Evolutionary conservation across 495 filamentous ascomycete species (phyloP).

Genomic region (Lophium mytilinum): DNA sequence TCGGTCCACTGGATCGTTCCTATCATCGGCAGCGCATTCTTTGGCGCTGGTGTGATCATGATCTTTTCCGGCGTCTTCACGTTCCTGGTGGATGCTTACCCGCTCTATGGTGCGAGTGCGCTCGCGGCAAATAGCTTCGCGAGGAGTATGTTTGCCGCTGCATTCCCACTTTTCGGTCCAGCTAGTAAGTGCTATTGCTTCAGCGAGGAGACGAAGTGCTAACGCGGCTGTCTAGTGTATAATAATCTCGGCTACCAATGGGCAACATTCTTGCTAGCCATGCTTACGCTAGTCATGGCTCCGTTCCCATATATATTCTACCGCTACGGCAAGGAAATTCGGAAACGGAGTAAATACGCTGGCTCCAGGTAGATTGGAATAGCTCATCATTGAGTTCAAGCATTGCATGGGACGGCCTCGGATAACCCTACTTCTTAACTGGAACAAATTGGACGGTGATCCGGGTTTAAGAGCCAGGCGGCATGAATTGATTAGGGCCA

Average conservation of each 20-base stretch:
- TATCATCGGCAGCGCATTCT: slow-evolving; percentile 2
- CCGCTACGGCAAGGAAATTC: slow-evolving; percentile 31
- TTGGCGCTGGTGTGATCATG: slow-evolving; percentile 10
- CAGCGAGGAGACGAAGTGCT: slow-evolving; percentile 20
- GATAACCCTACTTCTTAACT: no score
- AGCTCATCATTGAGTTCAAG: neutral
- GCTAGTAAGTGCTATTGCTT: slow-evolving; percentile 1
- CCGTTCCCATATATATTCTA: slow-evolving; percentile 34
- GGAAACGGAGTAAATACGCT: slow-evolving; percentile 18
- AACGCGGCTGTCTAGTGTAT: neutral
- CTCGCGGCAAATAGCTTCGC: slow-evolving; percentile 81
- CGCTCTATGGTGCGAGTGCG: slow-evolving; percentile 76
- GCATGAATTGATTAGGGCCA: no score
- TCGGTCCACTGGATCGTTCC: slow-evolving; percentile 27
- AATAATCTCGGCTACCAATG: slow-evolving; percentile 26
- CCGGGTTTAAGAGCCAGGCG: no score
- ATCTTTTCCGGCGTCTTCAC: slow-evolving; percentile 81
- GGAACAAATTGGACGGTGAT: no score
- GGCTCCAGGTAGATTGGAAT: neutral
- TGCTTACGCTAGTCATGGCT: slow-evolving; percentile 34
- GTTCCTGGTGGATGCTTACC: slow-evolving; percentile 74
- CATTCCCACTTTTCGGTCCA: slow-evolving; percentile 58
- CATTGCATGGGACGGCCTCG: no score
- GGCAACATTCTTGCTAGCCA: slow-evolving; percentile 34
- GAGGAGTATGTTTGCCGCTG: slow-evolving; percentile 73